These are phyloP conservation scores for Citrus medica DNA, from an alignment of 345 rosid genomes.

Conservation along the genomic window DNA sequence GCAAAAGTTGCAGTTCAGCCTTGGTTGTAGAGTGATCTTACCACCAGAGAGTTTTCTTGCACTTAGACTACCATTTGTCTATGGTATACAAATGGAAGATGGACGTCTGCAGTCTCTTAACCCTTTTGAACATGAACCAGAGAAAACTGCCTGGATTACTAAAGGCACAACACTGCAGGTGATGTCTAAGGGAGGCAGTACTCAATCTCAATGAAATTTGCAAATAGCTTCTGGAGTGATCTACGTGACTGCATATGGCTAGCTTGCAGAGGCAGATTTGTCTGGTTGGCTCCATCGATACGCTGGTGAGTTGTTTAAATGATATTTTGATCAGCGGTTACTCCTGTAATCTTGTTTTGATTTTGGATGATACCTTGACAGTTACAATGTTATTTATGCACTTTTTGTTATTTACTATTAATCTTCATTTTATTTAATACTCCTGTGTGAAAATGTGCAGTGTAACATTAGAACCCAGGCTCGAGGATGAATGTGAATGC, in stretches of 20 bases:
- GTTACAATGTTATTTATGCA: background rate
- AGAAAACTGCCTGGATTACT: constrained; percentile 70
- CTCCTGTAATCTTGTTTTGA: background rate
- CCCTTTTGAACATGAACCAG: constrained; percentile 64
- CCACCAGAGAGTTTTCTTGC: constrained; percentile 82
- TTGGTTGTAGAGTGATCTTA: constrained; percentile 65
- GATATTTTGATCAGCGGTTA: background rate
- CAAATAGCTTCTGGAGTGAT: constrained; percentile 14
- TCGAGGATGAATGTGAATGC: background rate
- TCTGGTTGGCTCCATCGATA: constrained; percentile 2
- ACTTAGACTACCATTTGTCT: constrained; percentile 73
- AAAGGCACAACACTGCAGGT: constrained; percentile 64
- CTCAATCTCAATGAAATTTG: constrained; percentile 17
- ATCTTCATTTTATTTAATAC: background rate
- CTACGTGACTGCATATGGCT: background rate
- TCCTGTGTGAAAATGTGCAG: constrained; percentile 6
- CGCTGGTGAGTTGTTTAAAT: constrained; percentile 17
- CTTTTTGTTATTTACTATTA: background rate
- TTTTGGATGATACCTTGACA: background rate
- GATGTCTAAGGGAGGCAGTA: constrained; percentile 45
- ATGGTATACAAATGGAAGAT: constrained; percentile 64
- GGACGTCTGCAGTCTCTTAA: constrained; percentile 48
- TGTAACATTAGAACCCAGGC: background rate
- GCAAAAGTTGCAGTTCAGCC: constrained; percentile 55
- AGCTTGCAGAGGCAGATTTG: constrained; percentile 23